Evolutionary conservation across 768 basidiomycete genomes (phyloP).

Genomic region (Lentinula sp.): DNA sequence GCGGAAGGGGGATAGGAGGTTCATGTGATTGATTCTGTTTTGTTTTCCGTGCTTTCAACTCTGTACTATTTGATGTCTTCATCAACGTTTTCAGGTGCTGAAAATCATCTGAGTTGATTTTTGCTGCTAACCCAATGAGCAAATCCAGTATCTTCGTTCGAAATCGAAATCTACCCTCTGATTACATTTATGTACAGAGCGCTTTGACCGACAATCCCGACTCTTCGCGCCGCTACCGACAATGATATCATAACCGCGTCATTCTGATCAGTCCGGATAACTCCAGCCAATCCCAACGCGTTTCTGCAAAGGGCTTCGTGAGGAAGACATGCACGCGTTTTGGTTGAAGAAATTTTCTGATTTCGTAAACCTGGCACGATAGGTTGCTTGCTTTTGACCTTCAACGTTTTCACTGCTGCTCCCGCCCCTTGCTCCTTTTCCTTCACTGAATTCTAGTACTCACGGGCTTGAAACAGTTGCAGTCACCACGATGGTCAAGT

Average conservation of each 20-base stretch:
- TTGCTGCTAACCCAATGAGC: no score
- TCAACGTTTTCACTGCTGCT: neutral
- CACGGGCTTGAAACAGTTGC: neutral
- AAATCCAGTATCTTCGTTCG: no score
- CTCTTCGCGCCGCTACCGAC: neutral
- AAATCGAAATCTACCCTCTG: no score
- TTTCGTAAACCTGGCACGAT: neutral
- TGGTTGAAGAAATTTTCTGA: neutral
- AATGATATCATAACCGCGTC: neutral
- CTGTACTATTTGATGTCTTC: no score
- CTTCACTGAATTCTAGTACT: neutral
- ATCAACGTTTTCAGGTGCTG: no score
- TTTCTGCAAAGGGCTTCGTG: neutral
- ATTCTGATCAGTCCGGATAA: neutral
- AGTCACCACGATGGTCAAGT: neutral
- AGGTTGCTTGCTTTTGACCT: neutral
- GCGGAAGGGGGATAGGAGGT: no score
- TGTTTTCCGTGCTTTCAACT: no score
- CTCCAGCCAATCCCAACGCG: neutral
- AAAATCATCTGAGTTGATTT: no score
- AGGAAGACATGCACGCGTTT: neutral
- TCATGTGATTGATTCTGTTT: no score
- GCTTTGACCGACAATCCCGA: neutral
- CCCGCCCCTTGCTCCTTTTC: neutral
- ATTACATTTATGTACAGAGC: no score